Base-by-base conservation (phyloP, 2,329 filamentous ascomycete species). In the Dactylellina leptospora region DNA sequence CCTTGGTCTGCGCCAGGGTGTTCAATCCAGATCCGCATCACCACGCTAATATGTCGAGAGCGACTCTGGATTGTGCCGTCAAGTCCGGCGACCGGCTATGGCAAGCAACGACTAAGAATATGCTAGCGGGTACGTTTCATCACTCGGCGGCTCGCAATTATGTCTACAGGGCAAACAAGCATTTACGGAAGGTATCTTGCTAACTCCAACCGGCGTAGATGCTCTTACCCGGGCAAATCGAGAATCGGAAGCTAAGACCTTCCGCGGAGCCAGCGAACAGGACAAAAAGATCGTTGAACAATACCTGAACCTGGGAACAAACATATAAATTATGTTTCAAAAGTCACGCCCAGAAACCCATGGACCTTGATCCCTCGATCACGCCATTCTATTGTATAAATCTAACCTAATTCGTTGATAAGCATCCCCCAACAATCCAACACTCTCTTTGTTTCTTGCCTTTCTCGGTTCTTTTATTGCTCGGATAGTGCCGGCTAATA, bases 11-110 rank as follows among this genome's bases (percentile, higher is more conserved):
- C n/a, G 68, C 59, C 4, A 59, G 56, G 36, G 60, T 72, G 4
- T 72, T 72, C 54, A 72, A 72, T 44, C 68, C 68, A 3, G 68
- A 72, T 40, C 30, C 68, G 23, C 59, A 64, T 22, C 59, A 72
- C 25, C 68, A 72, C 47, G 59, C 59, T 20, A 72, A 72, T 45
- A 72, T 72, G 68, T 72, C 68, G 4, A 59, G 68, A 38, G 68
- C 68, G 18, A 72, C 68, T 18, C 23, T 63, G 25, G 68, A 72
- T 25, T 64, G 59, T 55, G 68, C 68, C 22, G 22, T 59, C 36
- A 72, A 72, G 25, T 72, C 68, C 10, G 68, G 68, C 30, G 68
- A 72, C 47, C 50, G 56, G 20, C 53, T 72, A 20, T 72, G 59
- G 68, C 68, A 72, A 25, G 68, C 53, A 27, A 60, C 59, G 9